Percentiles rank a stretch among this genome's conserved stretches.
Conservation (phyloP, 2,329 filamentous ascomycete species). For the Cladosporium sp. region DNA sequence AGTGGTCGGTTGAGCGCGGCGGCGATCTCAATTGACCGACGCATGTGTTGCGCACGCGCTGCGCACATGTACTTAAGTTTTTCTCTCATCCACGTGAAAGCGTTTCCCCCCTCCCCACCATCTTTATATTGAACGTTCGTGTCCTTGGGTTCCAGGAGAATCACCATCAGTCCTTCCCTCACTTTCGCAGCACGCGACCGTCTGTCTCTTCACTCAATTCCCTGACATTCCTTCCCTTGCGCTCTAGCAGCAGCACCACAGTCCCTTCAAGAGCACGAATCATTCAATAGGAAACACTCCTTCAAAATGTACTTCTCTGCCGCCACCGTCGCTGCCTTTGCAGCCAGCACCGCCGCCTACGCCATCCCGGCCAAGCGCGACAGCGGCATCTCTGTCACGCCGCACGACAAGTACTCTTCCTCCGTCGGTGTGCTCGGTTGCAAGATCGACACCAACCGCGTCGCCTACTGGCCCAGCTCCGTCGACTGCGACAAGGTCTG, state of each 20-base stretch:
- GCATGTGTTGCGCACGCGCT: neutral
- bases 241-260: constrained; percentile 3
- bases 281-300: neutral
- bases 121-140: constrained; percentile 1
- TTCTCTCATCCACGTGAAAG: neutral
- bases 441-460: constrained; percentile 55
- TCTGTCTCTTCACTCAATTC: neutral
- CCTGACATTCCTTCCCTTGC: constrained; percentile 6
- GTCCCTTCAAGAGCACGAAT: constrained; percentile 7
- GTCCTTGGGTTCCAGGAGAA: constrained; percentile 9
- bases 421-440: constrained; percentile 55
- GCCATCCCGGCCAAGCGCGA: constrained; percentile 13
- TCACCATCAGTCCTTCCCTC: constrained; percentile 10
- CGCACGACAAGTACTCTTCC: constrained; percentile 52
- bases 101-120: neutral
- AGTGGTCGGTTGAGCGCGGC: constrained; percentile 3
- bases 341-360: constrained; percentile 14
- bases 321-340: constrained; percentile 15
- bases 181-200: constrained; percentile 8
- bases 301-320: constrained; percentile 16
- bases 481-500: constrained; percentile 53
- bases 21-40: neutral
- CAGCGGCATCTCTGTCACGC: constrained; percentile 36
- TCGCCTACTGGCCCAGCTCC: constrained; percentile 54
- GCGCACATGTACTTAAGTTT: constrained; percentile 6